These are phyloP conservation scores for Umbelopsis ramanniana DNA, from an alignment of 192 early-diverging fungal genomes.

Conservation along the genomic window DNA sequence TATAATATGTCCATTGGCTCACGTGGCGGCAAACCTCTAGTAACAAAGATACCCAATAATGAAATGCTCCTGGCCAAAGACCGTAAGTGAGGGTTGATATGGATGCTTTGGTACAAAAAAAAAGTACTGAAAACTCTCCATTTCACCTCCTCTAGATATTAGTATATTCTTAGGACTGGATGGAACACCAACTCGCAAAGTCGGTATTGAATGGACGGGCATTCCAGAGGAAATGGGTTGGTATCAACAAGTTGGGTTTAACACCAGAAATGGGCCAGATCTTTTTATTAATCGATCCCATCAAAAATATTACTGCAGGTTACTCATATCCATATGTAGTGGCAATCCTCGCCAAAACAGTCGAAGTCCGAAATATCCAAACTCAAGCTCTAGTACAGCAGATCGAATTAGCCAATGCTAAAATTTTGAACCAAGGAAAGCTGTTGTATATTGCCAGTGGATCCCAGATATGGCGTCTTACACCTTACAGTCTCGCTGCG, in stretches of 20 bases:
- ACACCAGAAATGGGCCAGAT: no score
- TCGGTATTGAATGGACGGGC: constrained; percentile 66
- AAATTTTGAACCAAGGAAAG: constrained; percentile 73
- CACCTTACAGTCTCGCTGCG: constrained; percentile 59
- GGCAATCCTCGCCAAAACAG: constrained; percentile 64
- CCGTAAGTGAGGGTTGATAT: constrained; percentile 43
- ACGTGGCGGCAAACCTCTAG: constrained; percentile 57
- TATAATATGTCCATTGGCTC: constrained; percentile 57
- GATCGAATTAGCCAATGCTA: constrained; percentile 67
- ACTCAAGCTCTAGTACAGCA: constrained; percentile 84
- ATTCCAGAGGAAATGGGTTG: constrained; percentile 58
- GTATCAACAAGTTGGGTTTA: no score
- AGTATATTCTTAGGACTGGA: constrained; percentile 63
- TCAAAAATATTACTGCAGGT: constrained; percentile 26
- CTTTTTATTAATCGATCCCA: no score
- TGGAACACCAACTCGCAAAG: constrained; percentile 59
- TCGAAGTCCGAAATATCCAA: constrained; percentile 88
- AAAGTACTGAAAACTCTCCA: no score
- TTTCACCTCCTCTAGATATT: constrained; percentile 40
- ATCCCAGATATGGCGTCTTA: constrained; percentile 75
- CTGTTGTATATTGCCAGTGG: constrained; percentile 71
- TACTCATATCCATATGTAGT: constrained; percentile 76
- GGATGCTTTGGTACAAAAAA: background rate
- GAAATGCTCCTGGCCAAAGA: constrained; percentile 69
- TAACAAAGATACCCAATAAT: constrained; percentile 65